Evolutionary conservation across 441 rosid genomes (phyloP), one percentile per base, ranked within the genome.

Genomic region (Euphorbia schlechtendalii): DNA sequence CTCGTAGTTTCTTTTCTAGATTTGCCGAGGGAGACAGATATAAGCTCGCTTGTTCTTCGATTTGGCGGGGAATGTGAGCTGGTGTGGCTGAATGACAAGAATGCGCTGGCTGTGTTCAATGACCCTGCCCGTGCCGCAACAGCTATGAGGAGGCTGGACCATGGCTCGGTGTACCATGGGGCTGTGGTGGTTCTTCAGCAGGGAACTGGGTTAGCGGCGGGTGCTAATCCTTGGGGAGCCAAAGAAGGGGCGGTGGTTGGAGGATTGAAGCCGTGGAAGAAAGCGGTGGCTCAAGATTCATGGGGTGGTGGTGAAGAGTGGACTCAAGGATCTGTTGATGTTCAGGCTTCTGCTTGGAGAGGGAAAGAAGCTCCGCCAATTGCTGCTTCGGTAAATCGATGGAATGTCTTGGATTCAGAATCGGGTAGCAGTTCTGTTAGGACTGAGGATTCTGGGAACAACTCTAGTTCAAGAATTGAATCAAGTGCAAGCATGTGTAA

Each of bases 111-210:
- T 3, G 94, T 92, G 46, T 96, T 96, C 68, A 84, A 77, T 63
- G 98, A 92, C 74, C 98, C 94, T 17, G 90, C 96, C n/a, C 82
- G 97, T 62, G 99, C 99, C 11, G 96, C 96, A 54, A 90, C 98
- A 52, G 98, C 99, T 3, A 79, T 92, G 95, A 88, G 97, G 84
- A 87, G 99, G 75, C 78, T 96, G 81, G 99, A 92, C 65, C 97
- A 88, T 52, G 98, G 95, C 67, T 86, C 99, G 27, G 80, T 78
- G 28, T 92, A 96, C 74, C 69, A 80, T 25, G 99, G 99, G 27
- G 96, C 95, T 3, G 81, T 74, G 11, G 80, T 80, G 57, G 72
- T 79, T 73, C 69, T 69, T 73, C 99, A 86, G 59, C 86, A 69
- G 67, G 69, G 70, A 11, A 73, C 71, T 14, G 61, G 81, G 48